phyloP scores from a whole-genome alignment of 257 asterid genomes.

The Scutellaria barbata region DNA sequence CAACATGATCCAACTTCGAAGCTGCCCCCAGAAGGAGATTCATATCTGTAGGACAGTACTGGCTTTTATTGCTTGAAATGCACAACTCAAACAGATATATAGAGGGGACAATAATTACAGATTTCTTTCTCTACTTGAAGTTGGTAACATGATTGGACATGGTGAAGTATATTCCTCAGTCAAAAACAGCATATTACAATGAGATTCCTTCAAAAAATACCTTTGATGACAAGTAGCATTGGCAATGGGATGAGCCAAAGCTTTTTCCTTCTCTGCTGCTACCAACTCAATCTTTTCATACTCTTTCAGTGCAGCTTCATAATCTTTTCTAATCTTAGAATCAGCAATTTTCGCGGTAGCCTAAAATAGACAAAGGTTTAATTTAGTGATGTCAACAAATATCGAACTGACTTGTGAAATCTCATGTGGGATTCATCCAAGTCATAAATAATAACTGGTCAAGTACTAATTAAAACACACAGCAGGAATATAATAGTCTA shows the following conservation, averaged over 20 bases:
- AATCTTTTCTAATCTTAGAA: constrained; percentile 66
- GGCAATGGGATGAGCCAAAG: constrained; percentile 41
- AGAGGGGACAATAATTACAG: background rate
- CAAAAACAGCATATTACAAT: background rate
- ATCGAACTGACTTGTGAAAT: background rate
- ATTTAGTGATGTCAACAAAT: constrained; percentile 13
- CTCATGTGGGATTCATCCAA: background rate
- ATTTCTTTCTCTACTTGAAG: background rate
- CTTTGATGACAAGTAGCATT: constrained; percentile 38
- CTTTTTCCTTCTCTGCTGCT: constrained; percentile 57
- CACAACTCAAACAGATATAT: background rate
- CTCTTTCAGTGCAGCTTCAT: constrained; percentile 56
- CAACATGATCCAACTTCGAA: background rate
- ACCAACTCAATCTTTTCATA: constrained; percentile 61
- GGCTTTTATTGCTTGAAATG: background rate
- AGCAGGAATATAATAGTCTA: background rate
- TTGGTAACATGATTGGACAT: background rate
- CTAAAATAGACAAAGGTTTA: constrained; percentile 38
- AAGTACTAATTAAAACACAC: background rate
- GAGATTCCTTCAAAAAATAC: constrained; percentile 30
- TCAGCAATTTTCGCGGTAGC: constrained; percentile 55
- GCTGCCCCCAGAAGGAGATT: background rate
- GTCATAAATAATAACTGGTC: background rate
- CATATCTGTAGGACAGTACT: constrained; percentile 3
- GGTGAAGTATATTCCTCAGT: background rate